Evolutionary conservation across 108 stramenopile genomes (phyloP).

Genomic region (Epipyxis sp.): DNA sequence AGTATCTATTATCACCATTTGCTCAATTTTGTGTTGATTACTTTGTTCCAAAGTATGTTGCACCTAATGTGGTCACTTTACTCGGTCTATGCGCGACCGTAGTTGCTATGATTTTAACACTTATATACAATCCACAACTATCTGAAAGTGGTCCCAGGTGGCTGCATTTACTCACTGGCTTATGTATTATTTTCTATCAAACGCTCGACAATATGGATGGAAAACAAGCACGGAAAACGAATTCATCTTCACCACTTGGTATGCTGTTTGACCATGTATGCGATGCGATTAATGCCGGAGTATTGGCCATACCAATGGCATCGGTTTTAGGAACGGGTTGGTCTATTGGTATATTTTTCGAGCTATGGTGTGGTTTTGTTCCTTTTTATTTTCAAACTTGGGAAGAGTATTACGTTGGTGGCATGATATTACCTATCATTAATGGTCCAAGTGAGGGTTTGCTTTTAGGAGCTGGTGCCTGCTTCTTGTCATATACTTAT

Average conservation of each 20-base stretch:
- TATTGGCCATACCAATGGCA: slow-evolving; percentile 33
- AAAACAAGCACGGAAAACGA: slow-evolving; percentile 88
- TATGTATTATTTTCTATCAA: slow-evolving; percentile 73
- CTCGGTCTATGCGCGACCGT: slow-evolving; percentile 74
- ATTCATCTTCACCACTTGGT: slow-evolving; percentile 79
- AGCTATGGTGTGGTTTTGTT: slow-evolving; percentile 27
- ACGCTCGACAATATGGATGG: slow-evolving; percentile 94
- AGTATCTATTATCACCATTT: slow-evolving; percentile 62
- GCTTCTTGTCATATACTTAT: background rate
- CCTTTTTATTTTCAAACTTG: slow-evolving; percentile 53
- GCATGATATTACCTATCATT: slow-evolving; percentile 46
- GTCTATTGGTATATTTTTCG: slow-evolving; percentile 11
- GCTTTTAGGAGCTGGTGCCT: slow-evolving; percentile 19
- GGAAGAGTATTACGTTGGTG: slow-evolving; percentile 52
- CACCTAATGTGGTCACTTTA: slow-evolving; percentile 84
- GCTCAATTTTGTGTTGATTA: slow-evolving; percentile 69
- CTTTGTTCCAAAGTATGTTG: slow-evolving; percentile 66
- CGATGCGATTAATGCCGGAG: slow-evolving; percentile 71
- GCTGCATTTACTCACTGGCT: slow-evolving; percentile 76
- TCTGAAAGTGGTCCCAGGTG: slow-evolving; percentile 57
- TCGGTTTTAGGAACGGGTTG: slow-evolving; percentile 33
- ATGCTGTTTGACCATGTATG: slow-evolving; percentile 96
- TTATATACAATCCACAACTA: slow-evolving; percentile 25
- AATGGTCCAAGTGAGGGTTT: slow-evolving; percentile 55
- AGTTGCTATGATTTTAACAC: slow-evolving; percentile 28